Base-by-base conservation (phyloP, 345 rosid species). In the Citrus maxima region DNA sequence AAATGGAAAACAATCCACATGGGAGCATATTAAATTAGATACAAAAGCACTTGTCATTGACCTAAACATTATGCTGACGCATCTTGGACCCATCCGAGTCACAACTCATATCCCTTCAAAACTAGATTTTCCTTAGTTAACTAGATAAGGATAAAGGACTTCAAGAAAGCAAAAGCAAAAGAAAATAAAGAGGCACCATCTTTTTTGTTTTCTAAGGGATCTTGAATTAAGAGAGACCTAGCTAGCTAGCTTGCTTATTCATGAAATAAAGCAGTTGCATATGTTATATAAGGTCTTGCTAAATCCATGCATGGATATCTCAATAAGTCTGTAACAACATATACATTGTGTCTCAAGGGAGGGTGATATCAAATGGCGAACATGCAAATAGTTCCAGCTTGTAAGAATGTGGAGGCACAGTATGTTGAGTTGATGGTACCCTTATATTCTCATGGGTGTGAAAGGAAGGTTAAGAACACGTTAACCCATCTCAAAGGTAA, bases 351-450 rank as follows among this genome's bases (percentile, higher is more conserved):
- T 16, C 7, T 54, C 19, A 16, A 16, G 58, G 58, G 22, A 18
- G 58, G 58, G 58, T 54, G 22, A 4, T 16, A 16, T 37, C n/a
- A 37, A 67, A 94, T 93, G 98, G 90, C 77, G 32, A 71, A 88
- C 79, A 84, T 90, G 88, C 98, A 92, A 85, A 87, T 93, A 42
- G 91, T 95, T 76, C 86, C 82, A 37, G 95, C 87, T 18, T 66
- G 73, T 67, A 85, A 87, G 81, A 88, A 85, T 76, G 98, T 95
- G 86, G 97, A 95, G 90, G 88, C 98, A 74, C 97, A 95, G 35
- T 90, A 85, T 32, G 98, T 92, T 84, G 97, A 92, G 85, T 90
- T 95, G 97, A 90, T 89, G 95, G 98, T 93, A 73, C 98, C 98
- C 76, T 87, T 93, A 69, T 93, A 95, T 79, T 91, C 98, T 73